Conservation (phyloP, 2,329 filamentous ascomycete species). For the Drechslera avenae region DNA sequence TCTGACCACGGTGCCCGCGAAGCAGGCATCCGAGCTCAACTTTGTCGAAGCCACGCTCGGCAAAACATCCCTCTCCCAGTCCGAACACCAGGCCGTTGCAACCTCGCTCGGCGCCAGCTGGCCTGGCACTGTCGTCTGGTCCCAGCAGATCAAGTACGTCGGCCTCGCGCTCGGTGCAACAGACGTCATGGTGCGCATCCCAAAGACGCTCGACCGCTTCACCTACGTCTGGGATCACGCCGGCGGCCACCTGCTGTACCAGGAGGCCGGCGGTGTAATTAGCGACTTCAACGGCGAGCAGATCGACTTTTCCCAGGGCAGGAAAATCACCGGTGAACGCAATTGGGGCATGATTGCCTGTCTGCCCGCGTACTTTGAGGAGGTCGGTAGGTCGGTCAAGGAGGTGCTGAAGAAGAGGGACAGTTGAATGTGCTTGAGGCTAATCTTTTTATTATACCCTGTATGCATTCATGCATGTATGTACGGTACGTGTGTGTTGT, state of each 20-base stretch:
- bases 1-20: conserved; percentile 17
- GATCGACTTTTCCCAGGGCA: conserved; percentile 53
- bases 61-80: conserved; percentile 46
- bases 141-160: conserved; percentile 60
- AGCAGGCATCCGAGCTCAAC: conserved; percentile 43
- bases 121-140: conserved; percentile 59
- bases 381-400: conserved; percentile 34
- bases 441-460: too few relatives aligned
- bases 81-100: conserved; percentile 47
- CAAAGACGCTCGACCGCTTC: conserved; percentile 50
- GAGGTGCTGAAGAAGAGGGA: conserved; percentile 32
- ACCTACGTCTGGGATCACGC: conserved; percentile 63
- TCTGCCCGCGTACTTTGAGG: conserved; percentile 34
- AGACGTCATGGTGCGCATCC: conserved; percentile 57
- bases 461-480: too few relatives aligned
- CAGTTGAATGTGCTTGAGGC: neutral
- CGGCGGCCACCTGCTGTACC: conserved; percentile 57
- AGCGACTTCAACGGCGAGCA: conserved; percentile 57
- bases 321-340: conserved; percentile 38
- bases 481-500: too few relatives aligned
- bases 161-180: conserved; percentile 57
- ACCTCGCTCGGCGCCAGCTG: conserved; percentile 49
- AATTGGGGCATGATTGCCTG: conserved; percentile 46
- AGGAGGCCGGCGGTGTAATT: conserved; percentile 58
- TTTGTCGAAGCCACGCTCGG: conserved; percentile 55